Percentiles rank a stretch among this genome's conserved stretches.
phyloP scores from a whole-genome alignment of 2,329 filamentous ascomycete genomes.

The Aureobasidium sp. region DNA sequence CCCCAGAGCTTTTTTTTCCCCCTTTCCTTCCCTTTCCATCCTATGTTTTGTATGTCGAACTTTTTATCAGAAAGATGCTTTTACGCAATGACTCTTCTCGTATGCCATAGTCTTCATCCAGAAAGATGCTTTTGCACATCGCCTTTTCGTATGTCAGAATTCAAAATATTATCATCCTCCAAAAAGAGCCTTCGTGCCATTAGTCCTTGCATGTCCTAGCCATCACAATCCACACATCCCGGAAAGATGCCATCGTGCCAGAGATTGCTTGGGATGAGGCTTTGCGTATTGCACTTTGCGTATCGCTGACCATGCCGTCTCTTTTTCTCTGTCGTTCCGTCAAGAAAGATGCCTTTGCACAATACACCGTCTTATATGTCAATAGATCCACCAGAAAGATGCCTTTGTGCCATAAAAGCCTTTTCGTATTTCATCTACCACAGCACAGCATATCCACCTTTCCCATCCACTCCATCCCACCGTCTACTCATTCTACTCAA shows the following conservation, averaged over 20 bases:
- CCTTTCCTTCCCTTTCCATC: background rate
- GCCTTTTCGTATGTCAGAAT: background rate
- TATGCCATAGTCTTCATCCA: background rate
- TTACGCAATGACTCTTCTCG: background rate
- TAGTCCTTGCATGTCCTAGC: background rate
- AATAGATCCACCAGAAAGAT: background rate
- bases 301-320: background rate
- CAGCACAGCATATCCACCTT: background rate
- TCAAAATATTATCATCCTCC: background rate
- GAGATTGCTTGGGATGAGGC: background rate
- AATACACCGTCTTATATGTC: background rate
- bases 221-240: background rate
- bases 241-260: background rate
- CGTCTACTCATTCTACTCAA: no score
- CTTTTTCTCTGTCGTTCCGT: background rate
- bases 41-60: background rate
- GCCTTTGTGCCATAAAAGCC: background rate
- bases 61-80: background rate
- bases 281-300: background rate
- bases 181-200: background rate
- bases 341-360: background rate
- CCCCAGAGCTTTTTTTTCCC: no score
- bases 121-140: background rate
- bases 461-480: no score
- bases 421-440: background rate